These are phyloP conservation scores for Blakeslea trispora DNA, from an alignment of 371 early-diverging fungal species.

Conservation along the genomic window DNA sequence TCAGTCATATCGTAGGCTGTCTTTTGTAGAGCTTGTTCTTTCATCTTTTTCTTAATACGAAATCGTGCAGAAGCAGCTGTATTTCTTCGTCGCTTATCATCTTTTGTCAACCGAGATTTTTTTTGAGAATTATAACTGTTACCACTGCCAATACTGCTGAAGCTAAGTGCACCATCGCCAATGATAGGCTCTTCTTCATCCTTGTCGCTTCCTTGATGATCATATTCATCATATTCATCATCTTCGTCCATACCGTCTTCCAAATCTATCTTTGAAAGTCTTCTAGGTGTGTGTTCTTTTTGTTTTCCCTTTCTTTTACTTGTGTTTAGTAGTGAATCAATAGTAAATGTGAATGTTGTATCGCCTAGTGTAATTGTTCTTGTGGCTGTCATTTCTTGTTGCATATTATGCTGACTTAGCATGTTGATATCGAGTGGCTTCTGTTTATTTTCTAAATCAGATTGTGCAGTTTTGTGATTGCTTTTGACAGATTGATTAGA, in stretches of 20 bases:
- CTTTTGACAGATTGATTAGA: not conserved
- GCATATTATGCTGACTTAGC: constrained; percentile 2
- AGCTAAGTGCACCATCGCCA: constrained; percentile 18
- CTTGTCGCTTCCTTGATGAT: not conserved
- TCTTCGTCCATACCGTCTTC: not conserved
- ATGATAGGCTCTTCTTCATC: constrained; percentile 12
- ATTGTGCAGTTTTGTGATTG: not conserved
- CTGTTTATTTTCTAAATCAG: not conserved
- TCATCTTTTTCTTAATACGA: constrained; percentile 88
- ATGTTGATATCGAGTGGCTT: not conserved
- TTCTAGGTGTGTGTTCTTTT: not conserved
- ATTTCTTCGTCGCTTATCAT: constrained; percentile 91
- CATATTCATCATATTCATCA: not conserved
- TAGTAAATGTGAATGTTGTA: not conserved
- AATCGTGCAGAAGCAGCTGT: constrained; percentile 96
- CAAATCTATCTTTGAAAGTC: not conserved
- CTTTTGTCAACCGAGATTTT: constrained; percentile 40
- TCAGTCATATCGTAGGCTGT: constrained; percentile 83
- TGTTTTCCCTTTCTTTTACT: not conserved
- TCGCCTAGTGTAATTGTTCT: not conserved
- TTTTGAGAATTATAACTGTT: constrained; percentile 5
- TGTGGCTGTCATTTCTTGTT: constrained; percentile 1
- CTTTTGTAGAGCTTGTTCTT: constrained; percentile 84
- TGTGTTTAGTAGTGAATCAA: not conserved
- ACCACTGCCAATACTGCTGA: constrained; percentile 9